Evolutionary conservation across 441 rosid species (phyloP).

Genomic region (Euphorbia corollata): DNA sequence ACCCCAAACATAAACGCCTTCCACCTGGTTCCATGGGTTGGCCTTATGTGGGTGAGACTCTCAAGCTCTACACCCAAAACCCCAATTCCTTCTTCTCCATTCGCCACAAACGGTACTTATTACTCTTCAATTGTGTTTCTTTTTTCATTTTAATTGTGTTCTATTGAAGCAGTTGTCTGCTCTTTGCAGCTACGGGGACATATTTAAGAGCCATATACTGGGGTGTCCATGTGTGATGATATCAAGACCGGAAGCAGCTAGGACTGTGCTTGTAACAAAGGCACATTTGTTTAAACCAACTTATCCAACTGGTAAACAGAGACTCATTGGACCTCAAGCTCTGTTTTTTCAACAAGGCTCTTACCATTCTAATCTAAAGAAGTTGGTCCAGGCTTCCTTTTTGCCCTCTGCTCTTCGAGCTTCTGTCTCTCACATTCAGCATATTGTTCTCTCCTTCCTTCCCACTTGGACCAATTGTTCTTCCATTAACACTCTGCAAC

Average conservation of each 20-base stretch:
- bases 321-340: slow-evolving; percentile 76
- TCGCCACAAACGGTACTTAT: slow-evolving; percentile 52
- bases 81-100: slow-evolving; percentile 76
- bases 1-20: slow-evolving; percentile 31
- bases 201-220: slow-evolving; percentile 81
- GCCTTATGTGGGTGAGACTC: slow-evolving; percentile 94
- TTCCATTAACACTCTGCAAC: slow-evolving; percentile 57
- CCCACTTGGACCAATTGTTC: slow-evolving; percentile 42
- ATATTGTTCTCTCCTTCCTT: slow-evolving; percentile 43
- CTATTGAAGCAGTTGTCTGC: too few species aligned
- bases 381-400: slow-evolving; percentile 59
- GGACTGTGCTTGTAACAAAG: slow-evolving; percentile 16
- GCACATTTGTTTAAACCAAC: slow-evolving; percentile 83
- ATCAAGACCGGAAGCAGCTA: slow-evolving; percentile 77
- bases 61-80: slow-evolving; percentile 67
- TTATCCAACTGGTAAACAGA: slow-evolving; percentile 81
- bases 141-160: too few species aligned
- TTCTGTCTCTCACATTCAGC: slow-evolving; percentile 60
- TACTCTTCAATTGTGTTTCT: too few species aligned
- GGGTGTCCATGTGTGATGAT: slow-evolving; percentile 97
- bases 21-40: slow-evolving; percentile 97
- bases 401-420: slow-evolving; percentile 62
- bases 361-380: slow-evolving; percentile 61
- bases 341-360: slow-evolving; percentile 79
- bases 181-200: slow-evolving; percentile 56